These are phyloP conservation scores for Sporopachydermia lactativora DNA, from an alignment of 805 yeast genomes.

Conservation along the genomic window DNA sequence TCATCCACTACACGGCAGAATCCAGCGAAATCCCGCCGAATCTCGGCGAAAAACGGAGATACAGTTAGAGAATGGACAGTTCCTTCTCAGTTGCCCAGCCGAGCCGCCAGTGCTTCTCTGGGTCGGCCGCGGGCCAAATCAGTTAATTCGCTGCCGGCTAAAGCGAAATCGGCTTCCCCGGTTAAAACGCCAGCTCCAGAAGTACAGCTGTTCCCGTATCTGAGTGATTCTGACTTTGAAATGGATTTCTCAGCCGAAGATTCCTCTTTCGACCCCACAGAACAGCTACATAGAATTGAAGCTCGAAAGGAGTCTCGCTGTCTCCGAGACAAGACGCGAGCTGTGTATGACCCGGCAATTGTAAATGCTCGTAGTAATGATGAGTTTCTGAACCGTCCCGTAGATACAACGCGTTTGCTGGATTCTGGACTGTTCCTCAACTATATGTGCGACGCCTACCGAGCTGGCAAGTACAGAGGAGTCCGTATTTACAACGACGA, in stretches of 20 bases:
- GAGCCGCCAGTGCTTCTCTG: too few relatives aligned
- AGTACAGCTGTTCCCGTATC: not conserved
- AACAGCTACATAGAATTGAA: constrained; percentile 1
- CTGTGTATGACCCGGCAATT: not conserved
- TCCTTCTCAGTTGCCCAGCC: too few relatives aligned
- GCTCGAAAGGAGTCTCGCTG: not conserved
- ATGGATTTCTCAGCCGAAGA: constrained; percentile 1
- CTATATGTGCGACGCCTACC: constrained; percentile 1
- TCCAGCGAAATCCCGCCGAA: too few relatives aligned
- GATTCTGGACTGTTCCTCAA: not conserved
- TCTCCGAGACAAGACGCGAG: not conserved
- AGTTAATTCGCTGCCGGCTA: too few relatives aligned
- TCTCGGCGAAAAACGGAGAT: too few relatives aligned
- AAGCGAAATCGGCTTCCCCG: not conserved
- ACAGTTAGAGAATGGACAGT: too few relatives aligned
- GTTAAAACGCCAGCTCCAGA: not conserved
- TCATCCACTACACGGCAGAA: too few relatives aligned
- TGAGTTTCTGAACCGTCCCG: not conserved
- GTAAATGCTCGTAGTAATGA: not conserved
- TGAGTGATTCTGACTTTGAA: constrained; percentile 1
- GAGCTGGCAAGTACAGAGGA: not conserved
- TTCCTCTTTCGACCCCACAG: not conserved
- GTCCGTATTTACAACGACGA: not conserved
- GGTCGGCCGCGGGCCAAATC: too few relatives aligned
- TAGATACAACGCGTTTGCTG: constrained; percentile 1